phyloP scores from a whole-genome alignment of 1,139 yeast species.

The Debaryomyces subglobosus region DNA sequence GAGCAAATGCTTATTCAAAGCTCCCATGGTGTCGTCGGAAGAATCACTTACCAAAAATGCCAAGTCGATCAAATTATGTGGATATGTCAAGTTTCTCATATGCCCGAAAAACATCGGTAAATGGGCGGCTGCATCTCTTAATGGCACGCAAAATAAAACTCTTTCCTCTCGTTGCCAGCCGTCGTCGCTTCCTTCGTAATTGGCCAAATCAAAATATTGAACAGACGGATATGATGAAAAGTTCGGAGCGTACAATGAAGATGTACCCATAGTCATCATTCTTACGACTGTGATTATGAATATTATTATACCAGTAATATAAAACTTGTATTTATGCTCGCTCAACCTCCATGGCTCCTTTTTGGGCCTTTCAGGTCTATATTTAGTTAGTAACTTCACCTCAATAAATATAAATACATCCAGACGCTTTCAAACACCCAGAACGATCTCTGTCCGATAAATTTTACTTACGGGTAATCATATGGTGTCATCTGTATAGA shows the following conservation, averaged over 20 bases:
- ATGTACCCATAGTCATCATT: constrained; percentile 5
- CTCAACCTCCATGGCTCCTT: constrained; percentile 1
- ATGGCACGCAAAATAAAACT: constrained; percentile 59
- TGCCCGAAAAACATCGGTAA: constrained; percentile 64
- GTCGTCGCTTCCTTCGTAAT: constrained; percentile 45
- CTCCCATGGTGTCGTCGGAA: constrained; percentile 59
- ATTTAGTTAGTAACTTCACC: neutral
- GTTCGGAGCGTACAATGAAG: constrained; percentile 27
- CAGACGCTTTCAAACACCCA: neutral
- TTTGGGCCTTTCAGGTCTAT: constrained; percentile 5
- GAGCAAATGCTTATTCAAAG: constrained; percentile 42
- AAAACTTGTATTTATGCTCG: neutral
- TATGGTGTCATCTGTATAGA: constrained; percentile 14
- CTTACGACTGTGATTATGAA: constrained; percentile 9
- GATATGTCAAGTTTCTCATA: constrained; percentile 59
- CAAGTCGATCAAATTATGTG: constrained; percentile 58
- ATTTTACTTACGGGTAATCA: constrained; percentile 12
- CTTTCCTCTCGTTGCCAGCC: constrained; percentile 61
- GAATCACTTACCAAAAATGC: constrained; percentile 63
- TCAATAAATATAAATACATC: neutral
- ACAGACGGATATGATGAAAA: constrained; percentile 29
- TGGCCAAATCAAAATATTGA: constrained; percentile 48
- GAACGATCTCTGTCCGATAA: neutral
- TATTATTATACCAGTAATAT: constrained; percentile 11
- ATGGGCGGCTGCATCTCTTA: constrained; percentile 65